Base-by-base conservation (phyloP, 345 rosid species). In the Eucalyptus victrix region DNA sequence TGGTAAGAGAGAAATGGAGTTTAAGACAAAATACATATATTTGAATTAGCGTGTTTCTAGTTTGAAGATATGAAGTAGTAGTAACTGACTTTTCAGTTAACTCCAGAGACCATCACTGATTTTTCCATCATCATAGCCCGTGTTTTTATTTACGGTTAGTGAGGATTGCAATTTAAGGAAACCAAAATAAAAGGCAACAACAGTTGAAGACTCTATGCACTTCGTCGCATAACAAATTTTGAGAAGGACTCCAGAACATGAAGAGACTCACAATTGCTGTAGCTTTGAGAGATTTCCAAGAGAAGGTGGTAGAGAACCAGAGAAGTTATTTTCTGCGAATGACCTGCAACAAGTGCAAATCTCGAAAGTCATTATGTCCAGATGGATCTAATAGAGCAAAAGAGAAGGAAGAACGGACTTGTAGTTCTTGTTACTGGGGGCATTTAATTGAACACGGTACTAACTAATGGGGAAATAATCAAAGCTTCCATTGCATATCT, bases 251-350 rank as follows among this genome's bases (percentile, higher is more conserved):
- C 17, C 80, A 69, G 67, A 67, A 32, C n/a, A 7, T 51, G 47
- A 15, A n/a, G 44, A 50, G 49, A 93, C 96, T 93, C 93, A 97
- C 99, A 97, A 30, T 87, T 94, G 65, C 81, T 91, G 80, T 87
- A 97, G 92, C 83, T 90, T 93, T 21, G 88, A 87, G 51, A 94
- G 94, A 60, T 69, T 93, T 30, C 97, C 98, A 89, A 97, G 94
- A 93, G 92, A 95, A 40, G 90, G 58, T 15, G 97, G 99, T 80
- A 97, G 91, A 89, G 94, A 56, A 89, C 99, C 98, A 12, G 95
- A 92, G 89, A 96, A 96, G 90, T 95, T 95, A 92, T 96, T 97
- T 47, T 93, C 62, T 85, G 90, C 92, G 67, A 96, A 42, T 17
- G 80, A 62, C 53, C 99, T 96, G 88, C 88, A 81, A 87, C 45